Evolutionary conservation across 2,329 filamentous ascomycete species (phyloP).

Genomic region (Penicillium sp.): DNA sequence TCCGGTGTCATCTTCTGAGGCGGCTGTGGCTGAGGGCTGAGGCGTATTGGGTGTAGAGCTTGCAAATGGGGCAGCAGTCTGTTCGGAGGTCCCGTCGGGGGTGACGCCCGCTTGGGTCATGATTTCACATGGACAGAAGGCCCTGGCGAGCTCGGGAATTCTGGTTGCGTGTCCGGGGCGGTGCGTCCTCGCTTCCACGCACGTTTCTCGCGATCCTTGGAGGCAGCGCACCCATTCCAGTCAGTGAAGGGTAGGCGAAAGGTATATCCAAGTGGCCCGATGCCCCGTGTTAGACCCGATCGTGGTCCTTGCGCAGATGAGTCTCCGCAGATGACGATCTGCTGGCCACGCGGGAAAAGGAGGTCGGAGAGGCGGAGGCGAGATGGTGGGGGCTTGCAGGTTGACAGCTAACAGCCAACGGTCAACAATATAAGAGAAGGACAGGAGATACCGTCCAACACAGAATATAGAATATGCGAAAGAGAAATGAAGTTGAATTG

Average conservation of each 20-base stretch:
- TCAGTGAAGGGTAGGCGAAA: neutral
- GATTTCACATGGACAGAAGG: slow-evolving; percentile 28
- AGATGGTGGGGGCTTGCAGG: slow-evolving; percentile 16
- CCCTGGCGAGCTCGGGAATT: slow-evolving; percentile 10
- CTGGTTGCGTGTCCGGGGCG: slow-evolving; percentile 21
- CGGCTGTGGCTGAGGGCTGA: slow-evolving; percentile 9
- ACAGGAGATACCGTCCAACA: neutral
- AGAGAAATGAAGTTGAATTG: too few species aligned
- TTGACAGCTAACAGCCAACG: neutral
- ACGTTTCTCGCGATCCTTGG: slow-evolving; percentile 22
- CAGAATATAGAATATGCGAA: neutral
- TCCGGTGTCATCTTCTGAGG: slow-evolving; percentile 12
- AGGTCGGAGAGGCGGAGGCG: slow-evolving; percentile 23
- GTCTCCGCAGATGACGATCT: slow-evolving; percentile 27
- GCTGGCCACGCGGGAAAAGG: slow-evolving; percentile 26
- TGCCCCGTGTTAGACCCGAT: slow-evolving; percentile 15
- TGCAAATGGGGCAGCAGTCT: slow-evolving; percentile 20
- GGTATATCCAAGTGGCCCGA: slow-evolving; percentile 1
- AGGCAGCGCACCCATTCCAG: slow-evolving; percentile 1
- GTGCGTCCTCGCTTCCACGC: slow-evolving; percentile 12
- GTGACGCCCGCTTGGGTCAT: slow-evolving; percentile 37
- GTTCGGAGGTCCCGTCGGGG: slow-evolving; percentile 32
- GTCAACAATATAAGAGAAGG: neutral
- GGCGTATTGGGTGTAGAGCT: slow-evolving; percentile 16
- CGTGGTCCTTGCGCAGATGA: slow-evolving; percentile 26